Evolutionary conservation across 768 basidiomycete genomes (phyloP).

Genomic region (Nidula microcarpa): DNA sequence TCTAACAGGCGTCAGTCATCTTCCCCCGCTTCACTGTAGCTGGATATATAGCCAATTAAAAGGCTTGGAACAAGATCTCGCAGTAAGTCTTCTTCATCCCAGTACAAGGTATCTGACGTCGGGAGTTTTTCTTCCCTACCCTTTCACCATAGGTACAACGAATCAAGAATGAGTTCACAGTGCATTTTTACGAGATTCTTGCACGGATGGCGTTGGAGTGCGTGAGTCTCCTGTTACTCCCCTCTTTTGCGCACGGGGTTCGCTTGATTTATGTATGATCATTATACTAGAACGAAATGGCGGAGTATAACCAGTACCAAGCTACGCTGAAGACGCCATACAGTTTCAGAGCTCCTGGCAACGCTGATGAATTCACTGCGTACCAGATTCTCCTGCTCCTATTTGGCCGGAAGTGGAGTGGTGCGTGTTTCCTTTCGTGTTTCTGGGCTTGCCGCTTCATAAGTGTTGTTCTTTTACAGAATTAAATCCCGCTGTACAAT

Average conservation of each 20-base stretch:
- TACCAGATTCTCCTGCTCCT: constrained; percentile 96
- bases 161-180: constrained; percentile 98
- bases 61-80: no score
- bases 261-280: no score
- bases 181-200: constrained; percentile 96
- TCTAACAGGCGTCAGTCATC: no score
- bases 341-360: constrained; percentile 88
- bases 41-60: no score
- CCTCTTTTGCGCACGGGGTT: not conserved
- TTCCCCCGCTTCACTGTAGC: no score
- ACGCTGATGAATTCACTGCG: constrained; percentile 93
- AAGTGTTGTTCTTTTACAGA: constrained; percentile 44
- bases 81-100: no score
- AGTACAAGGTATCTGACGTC: no score
- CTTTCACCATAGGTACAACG: constrained; percentile 76
- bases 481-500: constrained; percentile 94
- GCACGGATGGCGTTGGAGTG: constrained; percentile 95
- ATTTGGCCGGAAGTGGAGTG: constrained; percentile 90
- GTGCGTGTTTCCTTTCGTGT: constrained; percentile 41
- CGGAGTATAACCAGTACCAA: constrained; percentile 99
- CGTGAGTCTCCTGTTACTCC: constrained; percentile 34
- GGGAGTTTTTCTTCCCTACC: no score
- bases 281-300: constrained; percentile 78
- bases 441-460: not conserved
- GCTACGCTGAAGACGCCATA: constrained; percentile 86